Base-by-base conservation (phyloP, 345 rosid genomes). In the Physaria fendleri region DNA sequence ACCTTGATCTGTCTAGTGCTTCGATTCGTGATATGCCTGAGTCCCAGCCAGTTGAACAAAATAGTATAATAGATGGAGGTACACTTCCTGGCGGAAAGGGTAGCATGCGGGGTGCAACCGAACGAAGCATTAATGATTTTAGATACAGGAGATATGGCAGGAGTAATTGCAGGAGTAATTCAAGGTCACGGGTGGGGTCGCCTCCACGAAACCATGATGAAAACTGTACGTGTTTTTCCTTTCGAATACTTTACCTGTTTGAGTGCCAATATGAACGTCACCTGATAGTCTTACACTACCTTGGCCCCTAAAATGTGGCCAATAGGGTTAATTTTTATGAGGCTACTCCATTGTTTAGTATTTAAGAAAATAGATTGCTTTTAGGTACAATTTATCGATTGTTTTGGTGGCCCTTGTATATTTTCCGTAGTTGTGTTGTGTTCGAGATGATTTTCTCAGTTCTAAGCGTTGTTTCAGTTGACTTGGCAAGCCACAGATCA, bases 61-160 rank as follows among this genome's bases (percentile, higher is more conserved):
- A 61, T 44, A 48, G 55, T 71, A 43, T 64, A 69, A 74, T 64
- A 32, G 83, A 79, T 23, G 77, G 79, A 67, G 76, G 56, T 76
- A 24, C 30, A 40, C 62, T 64, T 68, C 75, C 83, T 55, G 46
- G 69, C 56, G 75, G 55, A 22, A 78, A 72, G 73, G 74, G 75
- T 43, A 75, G 75, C 11, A 47, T 76, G 44, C 78, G 74, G 73
- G 83, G 76, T 68, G 53, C 68, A 32, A 37, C 79, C 56, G 96
- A 83, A 65, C 80, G 82, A 67, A 79, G 59, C 62, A 8, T 57
- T 15, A 76, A 56, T 57, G 93, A 92, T 66, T 82, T 74, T 57
- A 76, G 79, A 64, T 60, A 69, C 74, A 66, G 62, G 57, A 71
- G 51, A 54, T 61, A 73, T 17, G 71, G 80, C 65, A 79, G 72